Evolutionary conservation across 1,139 yeast genomes (phyloP), one percentile per base, ranked within the genome.

Genomic region (Geotrichum phurueaensis): DNA sequence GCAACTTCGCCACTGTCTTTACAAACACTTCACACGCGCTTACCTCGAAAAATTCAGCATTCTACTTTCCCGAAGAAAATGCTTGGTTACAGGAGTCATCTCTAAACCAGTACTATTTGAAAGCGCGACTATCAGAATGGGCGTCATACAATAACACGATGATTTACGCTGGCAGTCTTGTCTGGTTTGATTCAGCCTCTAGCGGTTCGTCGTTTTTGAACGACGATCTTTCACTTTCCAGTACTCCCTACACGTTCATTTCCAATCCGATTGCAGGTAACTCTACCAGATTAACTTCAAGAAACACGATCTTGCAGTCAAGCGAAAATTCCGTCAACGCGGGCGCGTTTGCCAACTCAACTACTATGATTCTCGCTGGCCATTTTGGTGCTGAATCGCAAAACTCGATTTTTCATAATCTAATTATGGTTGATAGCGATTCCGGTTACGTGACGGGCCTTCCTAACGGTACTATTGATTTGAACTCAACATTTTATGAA

Each of bases 351-450:
- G 75, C 86, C 51, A 85, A 85, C 67, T 74, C 75, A 23, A 69
- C 84, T 0, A 64, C 80, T 3, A 76, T 85, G 56, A 80, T 83
- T 0, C 68, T 86, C 53, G 91, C 87, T n/a, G 86, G 85, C 29
- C 70, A 72, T 1, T 83, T 87, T 59, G 39, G 61, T 5, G 72
- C 70, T 0, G 56, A 58, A 2, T 62, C 63, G n/a, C 60, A 66
- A 0, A 47, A 47, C n/a, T 59, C 66, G 9, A 43, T 45, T 10
- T 60, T 47, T 45, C 59, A 79, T 1, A 79, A 85, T 61, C 66
- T 85, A 56, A 68, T 77, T 9, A 71, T 79, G 56, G 22, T 56
- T 36, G 61, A 72, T 45, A 49, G 36, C 15, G 61, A 71, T 56
- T 69, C 73, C 7, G 63, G 66, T 5, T 66, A 77, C 0, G 66